These are phyloP conservation scores for Camellia sinensis DNA, from an alignment of 148 eudicot species.

Conservation along the genomic window DNA sequence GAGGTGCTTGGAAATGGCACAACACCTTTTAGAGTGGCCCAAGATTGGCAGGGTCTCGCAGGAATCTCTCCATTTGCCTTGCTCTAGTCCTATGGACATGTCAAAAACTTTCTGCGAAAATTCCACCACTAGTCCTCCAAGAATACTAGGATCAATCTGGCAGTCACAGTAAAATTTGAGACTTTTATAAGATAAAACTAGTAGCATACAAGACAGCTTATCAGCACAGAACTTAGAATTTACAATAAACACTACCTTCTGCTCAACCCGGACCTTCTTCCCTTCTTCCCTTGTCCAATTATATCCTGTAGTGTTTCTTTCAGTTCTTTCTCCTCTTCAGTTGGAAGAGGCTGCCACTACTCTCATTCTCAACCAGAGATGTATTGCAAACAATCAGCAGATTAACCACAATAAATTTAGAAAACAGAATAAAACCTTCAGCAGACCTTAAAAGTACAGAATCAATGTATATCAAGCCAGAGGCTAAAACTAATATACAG, in stretches of 20 bases:
- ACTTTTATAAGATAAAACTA: neutral
- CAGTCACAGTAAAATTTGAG: neutral
- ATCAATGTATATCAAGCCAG: neutral
- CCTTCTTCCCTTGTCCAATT: slow-evolving; percentile 76
- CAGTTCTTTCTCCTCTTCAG: slow-evolving; percentile 85
- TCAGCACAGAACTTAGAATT: slow-evolving; percentile 1
- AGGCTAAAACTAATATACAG: neutral
- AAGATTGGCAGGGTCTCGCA: slow-evolving; percentile 58
- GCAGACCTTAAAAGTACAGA: neutral
- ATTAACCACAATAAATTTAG: neutral
- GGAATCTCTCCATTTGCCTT: slow-evolving; percentile 84
- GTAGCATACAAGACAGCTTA: neutral
- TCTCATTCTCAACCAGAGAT: neutral
- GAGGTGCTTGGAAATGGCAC: neutral
- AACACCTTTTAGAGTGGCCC: slow-evolving; percentile 19
- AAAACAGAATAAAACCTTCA: neutral
- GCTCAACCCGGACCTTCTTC: slow-evolving; percentile 65
- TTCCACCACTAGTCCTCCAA: slow-evolving; percentile 82
- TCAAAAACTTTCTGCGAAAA: slow-evolving; percentile 75
- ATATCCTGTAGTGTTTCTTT: slow-evolving; percentile 82
- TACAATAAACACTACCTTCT: slow-evolving; percentile 48
- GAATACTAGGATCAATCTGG: slow-evolving; percentile 79
- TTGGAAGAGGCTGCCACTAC: slow-evolving; percentile 61
- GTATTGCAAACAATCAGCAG: neutral
- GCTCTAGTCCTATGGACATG: slow-evolving; percentile 93